Evolutionary conservation across 345 rosid genomes (phyloP), one percentile per base, ranked within the genome.

Genomic region (Excoecaria cochinchinensis): DNA sequence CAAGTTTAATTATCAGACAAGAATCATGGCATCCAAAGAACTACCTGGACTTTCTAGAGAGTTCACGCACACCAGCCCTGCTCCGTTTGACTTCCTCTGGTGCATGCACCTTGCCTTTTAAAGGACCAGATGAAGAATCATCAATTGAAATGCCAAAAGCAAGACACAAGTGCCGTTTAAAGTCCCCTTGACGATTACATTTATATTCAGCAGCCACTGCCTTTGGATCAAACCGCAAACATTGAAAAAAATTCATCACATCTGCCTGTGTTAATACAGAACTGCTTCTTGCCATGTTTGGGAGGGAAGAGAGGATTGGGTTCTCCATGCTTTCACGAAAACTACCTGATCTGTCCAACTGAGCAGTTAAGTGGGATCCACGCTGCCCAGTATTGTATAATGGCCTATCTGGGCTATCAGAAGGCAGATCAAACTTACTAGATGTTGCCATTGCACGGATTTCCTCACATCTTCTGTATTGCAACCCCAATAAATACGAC

Each of bases 341-440:
- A 82, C 94, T 91, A 78, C 94, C 83, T 15, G 98, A 90, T 88
- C 94, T 91, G 80, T 95, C 97, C 87, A 89, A 78, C 68, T 85
- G 86, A 82, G 89, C 84, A 78, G 88, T 83, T 82, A 86, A 74
- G 88, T 86, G 88, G 86, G 97, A 85, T 88, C 97, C 96, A 78
- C 89, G 89, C 81, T 84, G 90, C 74, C 92, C 96, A 72, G 86
- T 73, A 73, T 82, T 59, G 85, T 91, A 92, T 69, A 82, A 64
- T 65, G 90, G 87, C 87, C 93, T 91, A 83, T 93, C 97, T 21
- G 90, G 91, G 79, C 94, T 90, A 84, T 88, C 88, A 82, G 97
- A 90, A 81, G 98, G 85, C 82, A 79, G 83, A 81, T 91, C 99
- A 73, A 89, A 89, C 87, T 90, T 92, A 84, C 93, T 91, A 79